Base-by-base conservation (phyloP, 2,329 filamentous ascomycete species). In the Aspergillus sp. region DNA sequence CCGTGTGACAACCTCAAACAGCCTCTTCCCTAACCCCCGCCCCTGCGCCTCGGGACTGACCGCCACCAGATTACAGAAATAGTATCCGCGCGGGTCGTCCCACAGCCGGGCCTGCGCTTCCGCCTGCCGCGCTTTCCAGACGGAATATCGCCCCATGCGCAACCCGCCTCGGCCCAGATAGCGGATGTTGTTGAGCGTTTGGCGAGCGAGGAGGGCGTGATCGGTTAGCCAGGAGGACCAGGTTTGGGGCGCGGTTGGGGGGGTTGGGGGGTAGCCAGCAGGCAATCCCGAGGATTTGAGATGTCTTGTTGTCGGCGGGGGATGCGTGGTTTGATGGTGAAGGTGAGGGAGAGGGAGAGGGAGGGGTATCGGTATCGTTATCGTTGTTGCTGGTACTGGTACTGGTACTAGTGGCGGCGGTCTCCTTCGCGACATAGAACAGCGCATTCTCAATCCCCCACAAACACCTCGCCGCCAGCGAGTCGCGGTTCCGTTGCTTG, bases 11-110 rank as follows among this genome's bases (percentile, higher is more conserved):
- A 69, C 65, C 45, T 75, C 65, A 58, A 84, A 79, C 46, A 85
- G 57, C 41, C 68, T 64, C 38, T 71, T 74, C 1, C 80, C 81
- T 4, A 85, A 70, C 0, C 80, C 80, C 40, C 66, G 71, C 0
- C 78, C 77, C 56, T 85, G 81, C 14, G 67, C 67, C 32, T 74
- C 70, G 0, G 80, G 79, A n/a, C 72, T 52, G 1, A 85, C 79
- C 0, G 80, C 79, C 52, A 85, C 78, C 37, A 85, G 83, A 48
- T 86, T 86, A 42, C 81, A 78, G 45, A 85, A 85, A 49, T 83
- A 85, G 46, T 85, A 85, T 0, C 81, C 81, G n/a, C 67, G 63
- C 1, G 70, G 66, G 42, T 82, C 78, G 1, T 67, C 73, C 80
- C 80, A 85, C 5, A 83, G 61, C 30, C 74, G 62, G 1, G 60